phyloP scores from a whole-genome alignment of 768 basidiomycete species.

The Amanita subjunquillea region DNA sequence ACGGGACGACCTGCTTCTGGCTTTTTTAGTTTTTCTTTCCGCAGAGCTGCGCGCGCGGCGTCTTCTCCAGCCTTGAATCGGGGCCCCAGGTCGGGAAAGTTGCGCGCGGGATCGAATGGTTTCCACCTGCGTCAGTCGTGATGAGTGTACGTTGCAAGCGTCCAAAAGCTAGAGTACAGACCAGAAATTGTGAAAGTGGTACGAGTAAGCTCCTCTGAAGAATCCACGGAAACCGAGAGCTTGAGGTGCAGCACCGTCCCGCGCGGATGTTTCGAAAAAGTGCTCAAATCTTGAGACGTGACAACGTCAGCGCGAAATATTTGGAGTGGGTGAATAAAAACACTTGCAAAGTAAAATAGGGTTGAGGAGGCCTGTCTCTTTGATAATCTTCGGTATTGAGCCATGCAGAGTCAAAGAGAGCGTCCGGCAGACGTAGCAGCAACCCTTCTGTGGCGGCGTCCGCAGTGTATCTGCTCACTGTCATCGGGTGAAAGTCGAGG shows the following conservation, averaged over 20 bases:
- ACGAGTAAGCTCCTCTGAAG: constrained; percentile 87
- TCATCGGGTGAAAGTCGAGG: constrained; percentile 94
- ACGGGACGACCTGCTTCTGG: background rate
- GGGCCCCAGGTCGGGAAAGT: constrained; percentile 84
- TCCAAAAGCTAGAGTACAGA: constrained; percentile 21
- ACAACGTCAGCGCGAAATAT: background rate
- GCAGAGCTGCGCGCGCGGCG: constrained; percentile 36
- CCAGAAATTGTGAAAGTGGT: constrained; percentile 94
- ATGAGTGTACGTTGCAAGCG: background rate
- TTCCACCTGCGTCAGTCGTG: constrained; percentile 61
- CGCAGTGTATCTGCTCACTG: constrained; percentile 72
- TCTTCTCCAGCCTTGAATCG: constrained; percentile 71
- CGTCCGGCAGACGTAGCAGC: constrained; percentile 77
- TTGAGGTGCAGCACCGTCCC: constrained; percentile 67
- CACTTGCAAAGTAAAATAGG: constrained; percentile 75
- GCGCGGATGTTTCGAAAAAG: constrained; percentile 68
- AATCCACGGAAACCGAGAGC: constrained; percentile 85
- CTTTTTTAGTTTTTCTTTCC: constrained; percentile 6
- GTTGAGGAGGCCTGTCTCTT: constrained; percentile 84
- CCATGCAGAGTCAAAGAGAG: constrained; percentile 92
- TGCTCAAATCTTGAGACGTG: constrained; percentile 53
- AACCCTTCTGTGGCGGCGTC: constrained; percentile 75
- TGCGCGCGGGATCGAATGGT: constrained; percentile 78
- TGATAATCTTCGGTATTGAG: constrained; percentile 87
- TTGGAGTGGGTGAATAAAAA: background rate